Conservation (phyloP, 169 alveolate species). For the Perkinsus olseni region DNA sequence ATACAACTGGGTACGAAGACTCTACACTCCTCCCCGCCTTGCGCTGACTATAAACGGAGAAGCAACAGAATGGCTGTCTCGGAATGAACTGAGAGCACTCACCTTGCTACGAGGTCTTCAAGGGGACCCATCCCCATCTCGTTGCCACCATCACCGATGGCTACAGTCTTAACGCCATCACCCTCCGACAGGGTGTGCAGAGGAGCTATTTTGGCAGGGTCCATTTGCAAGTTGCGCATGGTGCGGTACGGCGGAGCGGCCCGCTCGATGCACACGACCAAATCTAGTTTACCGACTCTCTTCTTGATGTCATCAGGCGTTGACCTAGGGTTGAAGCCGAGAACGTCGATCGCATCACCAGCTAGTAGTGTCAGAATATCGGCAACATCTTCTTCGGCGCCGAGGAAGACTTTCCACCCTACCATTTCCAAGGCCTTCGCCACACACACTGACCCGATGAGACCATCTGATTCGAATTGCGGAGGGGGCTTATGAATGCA, state of each 20-base stretch:
- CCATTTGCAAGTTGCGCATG: neutral
- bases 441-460: neutral
- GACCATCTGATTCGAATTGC: neutral
- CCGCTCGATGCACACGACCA: neutral
- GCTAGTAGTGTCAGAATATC: neutral
- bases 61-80: too few relatives aligned
- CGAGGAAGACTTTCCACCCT: neutral
- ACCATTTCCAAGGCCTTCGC: neutral
- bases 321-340: neutral
- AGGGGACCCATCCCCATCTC: neutral
- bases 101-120: neutral
- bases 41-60: too few relatives aligned
- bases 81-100: too few relatives aligned
- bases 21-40: too few relatives aligned
- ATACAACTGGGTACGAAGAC: too few relatives aligned
- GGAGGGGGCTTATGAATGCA: neutral
- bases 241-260: neutral
- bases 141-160: neutral
- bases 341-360: neutral
- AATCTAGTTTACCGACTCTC: neutral
- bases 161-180: neutral
- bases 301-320: neutral
- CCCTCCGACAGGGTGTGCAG: neutral
- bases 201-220: neutral
- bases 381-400: neutral